A percentile compares a stretch with the other conserved stretches of the same genome.
Conservation (phyloP, 306 rosid genomes). For the Vigna hirtella region DNA sequence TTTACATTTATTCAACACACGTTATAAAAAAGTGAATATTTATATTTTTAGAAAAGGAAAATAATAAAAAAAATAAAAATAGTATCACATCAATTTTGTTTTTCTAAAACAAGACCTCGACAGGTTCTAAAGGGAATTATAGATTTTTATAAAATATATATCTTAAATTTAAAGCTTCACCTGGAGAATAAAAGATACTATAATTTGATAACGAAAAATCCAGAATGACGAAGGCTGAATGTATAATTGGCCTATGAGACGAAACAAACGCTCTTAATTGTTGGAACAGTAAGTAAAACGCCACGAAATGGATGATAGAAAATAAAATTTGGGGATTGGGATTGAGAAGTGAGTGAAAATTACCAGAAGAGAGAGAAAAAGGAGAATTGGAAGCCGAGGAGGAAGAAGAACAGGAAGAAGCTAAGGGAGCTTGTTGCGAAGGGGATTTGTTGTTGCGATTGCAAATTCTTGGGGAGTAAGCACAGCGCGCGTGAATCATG, state of each 20-base stretch:
- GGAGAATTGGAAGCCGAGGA: constrained; percentile 33
- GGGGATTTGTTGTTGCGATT: constrained; percentile 24
- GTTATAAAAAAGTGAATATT: no score
- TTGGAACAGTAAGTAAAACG: neutral
- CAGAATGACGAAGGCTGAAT: neutral
- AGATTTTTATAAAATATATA: no score
- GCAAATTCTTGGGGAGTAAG: constrained; percentile 34
- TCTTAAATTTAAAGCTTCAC: no score
- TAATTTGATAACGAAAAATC: neutral
- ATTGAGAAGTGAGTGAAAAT: neutral
- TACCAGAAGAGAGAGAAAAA: constrained; percentile 46
- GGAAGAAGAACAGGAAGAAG: constrained; percentile 14
- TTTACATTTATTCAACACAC: no score
- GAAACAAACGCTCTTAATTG: neutral
- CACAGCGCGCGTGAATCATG: constrained; percentile 48
- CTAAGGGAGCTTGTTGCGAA: constrained; percentile 21
- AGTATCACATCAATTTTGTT: no score
- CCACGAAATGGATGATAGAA: neutral
- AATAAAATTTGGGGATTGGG: neutral
- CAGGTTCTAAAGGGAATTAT: no score
- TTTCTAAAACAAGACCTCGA: no score
- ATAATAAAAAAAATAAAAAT: no score
- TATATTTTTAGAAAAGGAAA: no score
- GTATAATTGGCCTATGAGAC: constrained; percentile 2
- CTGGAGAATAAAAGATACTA: no score